A percentile compares a stretch with the other conserved stretches of the same genome.
Evolutionary conservation across 2,329 filamentous ascomycete genomes (phyloP).

Genomic region (Aschersonia sp.): DNA sequence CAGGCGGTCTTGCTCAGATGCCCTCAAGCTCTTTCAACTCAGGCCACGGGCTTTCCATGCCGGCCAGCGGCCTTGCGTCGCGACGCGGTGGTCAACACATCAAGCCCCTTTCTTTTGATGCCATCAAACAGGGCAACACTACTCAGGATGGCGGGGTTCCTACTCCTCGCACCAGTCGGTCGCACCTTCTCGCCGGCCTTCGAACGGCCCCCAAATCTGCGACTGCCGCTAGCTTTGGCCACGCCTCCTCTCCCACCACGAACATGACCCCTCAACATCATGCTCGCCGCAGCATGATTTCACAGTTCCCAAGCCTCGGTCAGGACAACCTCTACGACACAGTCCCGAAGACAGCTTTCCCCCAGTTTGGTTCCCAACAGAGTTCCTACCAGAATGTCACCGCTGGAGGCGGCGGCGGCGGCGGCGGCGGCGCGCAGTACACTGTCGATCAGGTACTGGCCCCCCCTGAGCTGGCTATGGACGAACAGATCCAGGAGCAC

Average conservation of each 20-base stretch:
- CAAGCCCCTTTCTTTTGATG: slow-evolving; percentile 75
- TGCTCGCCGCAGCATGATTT: slow-evolving; percentile 27
- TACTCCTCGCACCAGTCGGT: slow-evolving; percentile 86
- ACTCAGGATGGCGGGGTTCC: slow-evolving; percentile 55
- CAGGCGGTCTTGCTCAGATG: slow-evolving; percentile 99
- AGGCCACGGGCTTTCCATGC: slow-evolving; percentile 58
- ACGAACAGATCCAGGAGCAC: slow-evolving; percentile 52
- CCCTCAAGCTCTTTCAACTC: slow-evolving; percentile 70
- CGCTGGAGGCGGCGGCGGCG: not conserved
- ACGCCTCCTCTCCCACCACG: slow-evolving; percentile 40
- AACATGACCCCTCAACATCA: slow-evolving; percentile 24
- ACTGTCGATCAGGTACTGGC: slow-evolving; percentile 81
- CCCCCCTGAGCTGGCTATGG: slow-evolving; percentile 66
- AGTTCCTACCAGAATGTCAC: slow-evolving; percentile 12
- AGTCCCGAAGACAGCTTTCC: slow-evolving; percentile 42
- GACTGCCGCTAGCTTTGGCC: slow-evolving; percentile 56
- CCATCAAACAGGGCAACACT: slow-evolving; percentile 53
- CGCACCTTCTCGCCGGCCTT: slow-evolving; percentile 83
- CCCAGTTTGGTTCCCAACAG: slow-evolving; percentile 26
- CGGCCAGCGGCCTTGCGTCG: slow-evolving; percentile 69
- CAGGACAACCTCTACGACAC: slow-evolving; percentile 28
- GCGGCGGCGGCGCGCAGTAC: slow-evolving; percentile 34
- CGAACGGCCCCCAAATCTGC: slow-evolving; percentile 85
- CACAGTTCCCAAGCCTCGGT: slow-evolving; percentile 28
- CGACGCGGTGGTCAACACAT: slow-evolving; percentile 72